Conservation (phyloP, 2,329 filamentous ascomycete species). For the Curvularia sp. region DNA sequence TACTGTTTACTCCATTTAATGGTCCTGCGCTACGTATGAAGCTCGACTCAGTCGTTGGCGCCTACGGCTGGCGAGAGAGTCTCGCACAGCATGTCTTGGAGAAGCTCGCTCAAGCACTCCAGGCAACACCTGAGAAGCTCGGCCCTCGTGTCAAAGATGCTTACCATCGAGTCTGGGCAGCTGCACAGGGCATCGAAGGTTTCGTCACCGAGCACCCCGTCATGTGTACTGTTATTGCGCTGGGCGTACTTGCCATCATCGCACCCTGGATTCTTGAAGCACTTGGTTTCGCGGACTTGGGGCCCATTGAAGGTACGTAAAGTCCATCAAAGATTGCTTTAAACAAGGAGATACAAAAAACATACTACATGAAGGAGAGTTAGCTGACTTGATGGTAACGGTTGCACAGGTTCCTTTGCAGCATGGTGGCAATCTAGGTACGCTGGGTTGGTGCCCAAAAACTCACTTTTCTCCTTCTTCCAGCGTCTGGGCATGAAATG, state of each 20-base stretch:
- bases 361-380: background rate
- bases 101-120: constrained; percentile 36
- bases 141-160: constrained; percentile 33
- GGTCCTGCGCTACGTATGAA: constrained; percentile 25
- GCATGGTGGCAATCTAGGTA: constrained; percentile 52
- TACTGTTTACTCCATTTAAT: constrained; percentile 28
- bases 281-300: constrained; percentile 45
- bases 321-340: background rate
- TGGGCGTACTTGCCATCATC: constrained; percentile 41
- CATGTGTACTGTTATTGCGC: constrained; percentile 39
- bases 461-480: constrained; percentile 54
- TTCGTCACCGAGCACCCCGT: constrained; percentile 44
- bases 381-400: background rate
- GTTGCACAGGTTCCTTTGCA: constrained; percentile 46
- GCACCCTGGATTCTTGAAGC: constrained; percentile 41
- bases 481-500: constrained; percentile 55
- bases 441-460: constrained; percentile 51
- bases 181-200: constrained; percentile 31
- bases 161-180: constrained; percentile 33
- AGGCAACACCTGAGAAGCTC: constrained; percentile 32
- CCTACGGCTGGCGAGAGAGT: constrained; percentile 42
- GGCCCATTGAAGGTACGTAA: constrained; percentile 39
- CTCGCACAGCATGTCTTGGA: constrained; percentile 40
- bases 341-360: background rate
- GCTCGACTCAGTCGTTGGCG: constrained; percentile 37